phyloP scores from a whole-genome alignment of 495 filamentous ascomycete genomes.

The Bacidia rubella region DNA sequence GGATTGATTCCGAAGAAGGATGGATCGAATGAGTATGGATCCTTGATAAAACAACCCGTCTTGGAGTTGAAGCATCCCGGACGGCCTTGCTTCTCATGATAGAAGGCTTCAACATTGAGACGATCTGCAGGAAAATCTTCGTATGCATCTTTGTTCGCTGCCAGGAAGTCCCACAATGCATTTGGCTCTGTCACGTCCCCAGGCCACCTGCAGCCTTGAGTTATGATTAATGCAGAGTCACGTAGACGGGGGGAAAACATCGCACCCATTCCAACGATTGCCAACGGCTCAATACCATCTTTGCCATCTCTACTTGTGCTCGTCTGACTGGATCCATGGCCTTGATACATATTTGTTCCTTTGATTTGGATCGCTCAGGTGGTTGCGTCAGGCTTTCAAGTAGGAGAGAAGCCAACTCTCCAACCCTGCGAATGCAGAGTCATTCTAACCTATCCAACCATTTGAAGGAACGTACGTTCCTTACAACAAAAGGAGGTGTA shows the following conservation, averaged over 20 bases:
- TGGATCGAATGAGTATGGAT: slow-evolving; percentile 21
- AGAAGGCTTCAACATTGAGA: background rate
- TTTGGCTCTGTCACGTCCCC: slow-evolving; percentile 36
- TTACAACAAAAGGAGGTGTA: too few relatives aligned
- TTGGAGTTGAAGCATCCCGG: slow-evolving; percentile 21
- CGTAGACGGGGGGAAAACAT: background rate
- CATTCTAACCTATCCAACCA: too few relatives aligned
- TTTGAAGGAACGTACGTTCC: too few relatives aligned
- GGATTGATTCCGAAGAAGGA: slow-evolving; percentile 30
- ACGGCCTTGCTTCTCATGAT: slow-evolving; percentile 9
- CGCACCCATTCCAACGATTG: slow-evolving; percentile 32
- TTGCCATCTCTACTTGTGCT: too few relatives aligned
- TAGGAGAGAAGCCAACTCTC: too few relatives aligned
- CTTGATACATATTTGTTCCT: too few relatives aligned
- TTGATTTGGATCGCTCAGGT: too few relatives aligned
- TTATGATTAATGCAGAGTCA: background rate
- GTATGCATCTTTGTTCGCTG: slow-evolving; percentile 14
- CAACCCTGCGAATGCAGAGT: too few relatives aligned
- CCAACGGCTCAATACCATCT: slow-evolving; percentile 25
- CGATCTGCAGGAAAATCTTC: background rate
- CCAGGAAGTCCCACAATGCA: slow-evolving; percentile 39
- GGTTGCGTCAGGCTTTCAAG: too few relatives aligned
- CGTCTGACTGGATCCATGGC: too few relatives aligned
- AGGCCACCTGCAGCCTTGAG: slow-evolving; percentile 25
- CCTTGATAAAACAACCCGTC: slow-evolving; percentile 39